Conservation (phyloP, 169 alveolate genomes). For the Cryptosporidium felis region DNA sequence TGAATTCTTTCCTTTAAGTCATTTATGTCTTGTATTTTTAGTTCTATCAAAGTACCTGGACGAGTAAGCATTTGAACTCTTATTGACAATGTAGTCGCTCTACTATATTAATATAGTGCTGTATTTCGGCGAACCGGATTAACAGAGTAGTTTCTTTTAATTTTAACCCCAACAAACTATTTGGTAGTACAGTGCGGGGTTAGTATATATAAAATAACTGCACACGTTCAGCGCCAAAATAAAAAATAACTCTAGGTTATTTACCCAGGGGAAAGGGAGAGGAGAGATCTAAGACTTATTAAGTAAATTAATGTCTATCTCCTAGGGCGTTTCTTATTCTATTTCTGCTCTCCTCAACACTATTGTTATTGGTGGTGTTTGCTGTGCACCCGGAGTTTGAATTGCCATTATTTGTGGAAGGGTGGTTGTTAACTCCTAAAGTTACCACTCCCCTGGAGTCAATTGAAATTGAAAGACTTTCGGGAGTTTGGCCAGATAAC, state of each 20-base stretch:
- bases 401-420: no score
- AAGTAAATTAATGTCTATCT: conserved; percentile 34
- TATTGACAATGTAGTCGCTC: not conserved
- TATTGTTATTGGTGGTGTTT: not conserved
- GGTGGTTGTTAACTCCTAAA: conserved; percentile 42
- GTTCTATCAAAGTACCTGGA: conserved; percentile 64
- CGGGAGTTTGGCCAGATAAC: conserved; percentile 47
- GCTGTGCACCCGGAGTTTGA: no score
- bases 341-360: conserved; percentile 36
- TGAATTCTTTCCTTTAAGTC: conserved; percentile 49
- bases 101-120: not conserved
- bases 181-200: no score
- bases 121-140: not conserved
- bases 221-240: no score
- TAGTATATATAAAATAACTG: no score
- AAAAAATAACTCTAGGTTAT: no score
- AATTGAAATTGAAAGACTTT: conserved; percentile 52
- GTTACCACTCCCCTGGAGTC: conserved; percentile 65
- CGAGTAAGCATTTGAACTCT: conserved; percentile 45
- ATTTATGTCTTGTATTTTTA: conserved; percentile 44
- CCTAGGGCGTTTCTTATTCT: conserved; percentile 49
- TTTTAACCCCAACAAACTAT: no score
- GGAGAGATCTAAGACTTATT: no score
- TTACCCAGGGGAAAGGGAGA: no score
- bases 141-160: no score